phyloP scores from a whole-genome alignment of 2,329 filamentous ascomycete genomes.

The Colletotrichum spinosum region DNA sequence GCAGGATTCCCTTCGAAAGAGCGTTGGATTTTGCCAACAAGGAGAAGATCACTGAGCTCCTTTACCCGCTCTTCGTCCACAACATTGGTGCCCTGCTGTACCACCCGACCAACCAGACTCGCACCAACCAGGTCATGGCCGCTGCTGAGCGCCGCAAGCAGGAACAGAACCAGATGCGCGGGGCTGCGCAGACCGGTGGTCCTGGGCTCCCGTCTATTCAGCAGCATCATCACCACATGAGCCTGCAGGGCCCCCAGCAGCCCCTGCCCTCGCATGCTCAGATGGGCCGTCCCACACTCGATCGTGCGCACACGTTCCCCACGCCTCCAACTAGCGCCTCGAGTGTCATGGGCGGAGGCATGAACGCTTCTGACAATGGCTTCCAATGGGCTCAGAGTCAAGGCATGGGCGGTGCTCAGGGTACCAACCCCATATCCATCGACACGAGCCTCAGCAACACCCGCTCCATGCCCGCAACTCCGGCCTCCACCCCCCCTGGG shows the following conservation, averaged over 20 bases:
- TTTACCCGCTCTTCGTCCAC: conserved; percentile 97
- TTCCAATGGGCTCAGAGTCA: conserved; percentile 80
- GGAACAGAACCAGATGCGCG: conserved; percentile 74
- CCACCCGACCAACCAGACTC: conserved; percentile 88
- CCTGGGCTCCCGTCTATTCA: conserved; percentile 74
- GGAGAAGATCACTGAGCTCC: conserved; percentile 96
- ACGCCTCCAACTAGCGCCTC: conserved; percentile 95
- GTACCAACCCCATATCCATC: conserved; percentile 80
- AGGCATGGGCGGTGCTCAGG: conserved; percentile 71
- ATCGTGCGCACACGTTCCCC: conserved; percentile 91
- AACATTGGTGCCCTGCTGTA: conserved; percentile 95
- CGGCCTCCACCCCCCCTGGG: conserved; percentile 89
- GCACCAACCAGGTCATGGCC: conserved; percentile 88
- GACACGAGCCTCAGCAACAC: conserved; percentile 83
- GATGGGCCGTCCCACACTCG: conserved; percentile 80
- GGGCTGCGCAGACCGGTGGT: conserved; percentile 62
- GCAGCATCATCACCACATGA: conserved; percentile 71
- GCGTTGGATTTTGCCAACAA: conserved; percentile 99
- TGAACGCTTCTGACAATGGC: conserved; percentile 76
- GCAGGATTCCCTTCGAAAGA: conserved; percentile 96
- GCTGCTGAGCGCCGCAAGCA: conserved; percentile 83
- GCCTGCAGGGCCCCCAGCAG: conserved; percentile 66
- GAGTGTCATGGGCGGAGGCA: conserved; percentile 78
- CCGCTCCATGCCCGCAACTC: conserved; percentile 90
- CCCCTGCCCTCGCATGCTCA: conserved; percentile 74